Evolutionary conservation across 129 eudicot genomes (phyloP), one percentile per base, ranked within the genome.

Genomic region (Sambucus nigra): DNA sequence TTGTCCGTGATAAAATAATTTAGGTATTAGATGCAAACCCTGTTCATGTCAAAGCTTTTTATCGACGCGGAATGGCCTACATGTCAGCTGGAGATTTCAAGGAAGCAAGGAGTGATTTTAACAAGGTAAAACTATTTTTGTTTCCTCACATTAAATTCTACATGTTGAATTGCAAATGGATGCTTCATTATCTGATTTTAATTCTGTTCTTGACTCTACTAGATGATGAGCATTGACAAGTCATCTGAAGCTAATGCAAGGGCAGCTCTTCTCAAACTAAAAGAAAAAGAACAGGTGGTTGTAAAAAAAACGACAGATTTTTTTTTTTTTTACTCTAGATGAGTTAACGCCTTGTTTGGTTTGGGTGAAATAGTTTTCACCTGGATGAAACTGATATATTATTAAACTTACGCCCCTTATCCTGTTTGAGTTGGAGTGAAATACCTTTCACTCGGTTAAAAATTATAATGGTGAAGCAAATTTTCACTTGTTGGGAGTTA

Each of bases 11-110:
- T 46, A 15, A 29, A 38, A 21, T 46, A 50, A 17, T 80, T 66
- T 60, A 92, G 99, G 99, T 92, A 25, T 59, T 92, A 59, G 99
- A 92, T 63, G 70, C 77, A 46, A 80, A 80, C 42, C 99, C 99
- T 33, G 86, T 64, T 62, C 99, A 92, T 66, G 94, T 78, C 6
- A 92, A 92, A 79, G 99, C 99, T 57, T 78, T 92, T 25, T 92
- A 92, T 71, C 80, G 99, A n/a, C 84, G 99, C 48, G 99, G 99
- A 73, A 87, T 86, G 96, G 99, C 99, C 17, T 76, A 82, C 74
- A 82, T 86, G 96, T 78, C 69, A 51, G 74, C 58, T 57, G 99
- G 91, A 44, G 96, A 92, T 67, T 92, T 74, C 63, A 94, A 80
- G 50, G 94, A 92, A 67, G 99, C 99, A 56, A 80, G 94, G 62